phyloP scores from a whole-genome alignment of 495 filamentous ascomycete species.

The Lasiosphaeris hirsuta region DNA sequence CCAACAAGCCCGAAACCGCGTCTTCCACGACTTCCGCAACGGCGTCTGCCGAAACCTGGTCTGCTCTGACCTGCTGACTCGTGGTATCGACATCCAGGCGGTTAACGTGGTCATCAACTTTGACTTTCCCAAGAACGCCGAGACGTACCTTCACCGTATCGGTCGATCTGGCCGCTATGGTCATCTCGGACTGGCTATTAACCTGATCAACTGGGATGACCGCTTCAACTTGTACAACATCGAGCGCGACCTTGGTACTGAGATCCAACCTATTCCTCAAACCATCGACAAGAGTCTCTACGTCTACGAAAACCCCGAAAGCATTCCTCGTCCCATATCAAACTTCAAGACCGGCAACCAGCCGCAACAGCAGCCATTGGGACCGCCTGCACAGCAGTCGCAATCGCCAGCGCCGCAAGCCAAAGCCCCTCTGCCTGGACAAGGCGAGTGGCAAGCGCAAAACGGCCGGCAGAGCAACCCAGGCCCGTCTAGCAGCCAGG shows the following conservation, averaged over 20 bases:
- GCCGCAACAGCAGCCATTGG: constrained; percentile 29
- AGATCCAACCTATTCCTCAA: constrained; percentile 92
- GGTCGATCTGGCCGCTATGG: constrained; percentile 96
- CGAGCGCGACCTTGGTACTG: constrained; percentile 93
- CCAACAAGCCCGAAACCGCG: constrained; percentile 94
- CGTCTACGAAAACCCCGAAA: constrained; percentile 94
- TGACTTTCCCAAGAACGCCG: constrained; percentile 98
- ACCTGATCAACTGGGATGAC: constrained; percentile 99
- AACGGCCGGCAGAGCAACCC: constrained; percentile 24
- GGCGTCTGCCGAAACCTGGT: constrained; percentile 97
- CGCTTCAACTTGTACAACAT: constrained; percentile 99
- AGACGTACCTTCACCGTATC: constrained; percentile 98
- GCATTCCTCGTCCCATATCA: constrained; percentile 73
- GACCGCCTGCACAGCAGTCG: constrained; percentile 22
- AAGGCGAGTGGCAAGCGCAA: constrained; percentile 27
- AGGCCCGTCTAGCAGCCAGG: constrained; percentile 19
- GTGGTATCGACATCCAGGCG: constrained; percentile 98
- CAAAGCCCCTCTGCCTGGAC: constrained; percentile 8
- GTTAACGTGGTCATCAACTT: constrained; percentile 99
- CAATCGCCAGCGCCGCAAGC: constrained; percentile 22
- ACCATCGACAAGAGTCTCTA: constrained; percentile 98
- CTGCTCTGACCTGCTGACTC: constrained; percentile 95
- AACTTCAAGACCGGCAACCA: constrained; percentile 38
- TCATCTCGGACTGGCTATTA: constrained; percentile 95
- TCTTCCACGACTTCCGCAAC: constrained; percentile 99